Evolutionary conservation across 2,329 filamentous ascomycete genomes (phyloP).

Genomic region (Fusarium lyarnte): DNA sequence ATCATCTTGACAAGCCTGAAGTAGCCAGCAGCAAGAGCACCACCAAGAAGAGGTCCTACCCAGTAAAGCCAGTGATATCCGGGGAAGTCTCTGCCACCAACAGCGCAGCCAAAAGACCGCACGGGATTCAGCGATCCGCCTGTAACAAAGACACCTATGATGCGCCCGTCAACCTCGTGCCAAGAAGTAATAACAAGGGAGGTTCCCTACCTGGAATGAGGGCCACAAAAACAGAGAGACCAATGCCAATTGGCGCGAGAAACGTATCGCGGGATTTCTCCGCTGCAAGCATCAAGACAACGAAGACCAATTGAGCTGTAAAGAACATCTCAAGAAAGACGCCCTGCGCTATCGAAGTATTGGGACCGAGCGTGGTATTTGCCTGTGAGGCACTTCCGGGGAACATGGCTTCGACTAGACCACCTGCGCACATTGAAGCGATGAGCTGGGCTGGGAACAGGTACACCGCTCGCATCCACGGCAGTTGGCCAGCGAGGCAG

Average conservation of each 20-base stretch:
- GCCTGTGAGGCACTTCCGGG: slow-evolving; percentile 61
- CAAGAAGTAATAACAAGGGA: not conserved
- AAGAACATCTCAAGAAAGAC: slow-evolving; percentile 73
- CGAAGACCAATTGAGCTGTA: slow-evolving; percentile 67
- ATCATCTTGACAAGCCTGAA: slow-evolving; percentile 59
- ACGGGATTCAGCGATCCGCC: slow-evolving; percentile 57
- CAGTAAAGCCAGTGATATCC: slow-evolving; percentile 61
- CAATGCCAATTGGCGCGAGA: slow-evolving; percentile 74
- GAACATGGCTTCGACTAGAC: slow-evolving; percentile 63
- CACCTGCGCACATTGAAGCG: slow-evolving; percentile 64
- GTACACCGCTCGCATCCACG: slow-evolving; percentile 42
- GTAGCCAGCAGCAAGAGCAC: slow-evolving; percentile 55
- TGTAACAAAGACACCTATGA: slow-evolving; percentile 45
- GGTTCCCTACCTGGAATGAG: slow-evolving; percentile 45
- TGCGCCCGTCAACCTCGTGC: slow-evolving; percentile 41
- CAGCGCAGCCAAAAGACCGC: slow-evolving; percentile 57
- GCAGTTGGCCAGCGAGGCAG: slow-evolving; percentile 29
- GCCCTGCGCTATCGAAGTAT: slow-evolving; percentile 61
- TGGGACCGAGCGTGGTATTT: slow-evolving; percentile 59
- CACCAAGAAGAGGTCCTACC: slow-evolving; percentile 59
- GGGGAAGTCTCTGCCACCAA: slow-evolving; percentile 50
- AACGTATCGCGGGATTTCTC: slow-evolving; percentile 77
- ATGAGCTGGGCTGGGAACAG: slow-evolving; percentile 65
- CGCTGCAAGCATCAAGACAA: slow-evolving; percentile 72
- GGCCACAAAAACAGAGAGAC: slow-evolving; percentile 70